These are phyloP conservation scores for Mucuna pruriens DNA, from an alignment of 306 rosid species.

Conservation along the genomic window DNA sequence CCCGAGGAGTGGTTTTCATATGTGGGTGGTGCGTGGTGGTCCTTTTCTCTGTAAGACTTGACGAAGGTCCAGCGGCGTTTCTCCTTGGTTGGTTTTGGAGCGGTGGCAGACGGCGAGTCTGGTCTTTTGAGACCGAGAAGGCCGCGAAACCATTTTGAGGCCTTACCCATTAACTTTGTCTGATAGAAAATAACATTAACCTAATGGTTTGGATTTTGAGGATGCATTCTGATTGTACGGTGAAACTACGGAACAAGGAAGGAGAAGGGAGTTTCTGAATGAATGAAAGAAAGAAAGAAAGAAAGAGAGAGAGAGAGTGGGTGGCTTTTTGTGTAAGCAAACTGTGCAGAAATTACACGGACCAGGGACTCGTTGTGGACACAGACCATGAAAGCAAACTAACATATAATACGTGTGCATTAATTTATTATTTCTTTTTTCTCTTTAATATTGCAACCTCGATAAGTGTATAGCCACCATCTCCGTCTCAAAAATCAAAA, in stretches of 20 bases:
- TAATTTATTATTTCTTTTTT: too few relatives aligned
- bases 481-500: too few relatives aligned
- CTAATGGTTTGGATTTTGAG: conserved; percentile 1
- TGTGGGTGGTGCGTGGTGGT: conserved; percentile 1
- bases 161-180: conserved; percentile 63
- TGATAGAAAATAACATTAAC: neutral
- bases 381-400: too few relatives aligned
- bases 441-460: too few relatives aligned
- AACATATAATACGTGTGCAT: neutral
- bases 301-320: neutral
- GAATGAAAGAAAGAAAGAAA: too few relatives aligned
- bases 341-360: conserved; percentile 1
- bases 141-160: conserved; percentile 77
- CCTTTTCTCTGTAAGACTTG: conserved; percentile 61
- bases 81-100: conserved; percentile 51
- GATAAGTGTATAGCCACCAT: too few relatives aligned
- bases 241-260: neutral
- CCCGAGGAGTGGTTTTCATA: neutral
- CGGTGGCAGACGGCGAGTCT: conserved; percentile 13
- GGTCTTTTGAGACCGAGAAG: conserved; percentile 57
- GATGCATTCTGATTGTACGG: conserved; percentile 32
- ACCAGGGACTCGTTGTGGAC: too few relatives aligned
- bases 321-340: conserved; percentile 34
- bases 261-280: neutral
- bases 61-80: conserved; percentile 77